Base-by-base conservation (phyloP, 768 basidiomycete genomes). In the Suillus bovinus region DNA sequence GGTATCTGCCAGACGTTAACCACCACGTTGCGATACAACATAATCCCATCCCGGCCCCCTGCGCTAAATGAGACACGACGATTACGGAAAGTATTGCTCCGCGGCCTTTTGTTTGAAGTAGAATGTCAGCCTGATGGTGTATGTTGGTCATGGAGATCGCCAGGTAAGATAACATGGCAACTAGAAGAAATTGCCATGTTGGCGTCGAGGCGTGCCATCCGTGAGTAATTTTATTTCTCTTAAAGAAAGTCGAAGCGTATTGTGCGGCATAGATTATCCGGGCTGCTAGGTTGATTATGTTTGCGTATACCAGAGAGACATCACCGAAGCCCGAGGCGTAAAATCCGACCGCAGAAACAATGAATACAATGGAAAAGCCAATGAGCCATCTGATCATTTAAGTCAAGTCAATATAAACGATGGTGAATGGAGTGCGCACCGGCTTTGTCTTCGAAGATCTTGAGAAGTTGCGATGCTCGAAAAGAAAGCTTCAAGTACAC, bases 401-500 rank as follows among this genome's bases (percentile, higher is more conserved):
- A 50, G 53, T 33, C 13, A 58, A 67, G 13, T 66, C 65, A 60
- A 29, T 27, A 27, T 41, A 14, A 49, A 34, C 13, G 13, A 22
- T 31, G 20, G 24, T 52, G 6, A 41, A 64, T 29, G 33, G 6
- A n/a, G 38, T 54, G 17, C 2, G 29, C 60, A 84, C 81, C 85
- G 79, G 68, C 87, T 90, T 73, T 96, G 94, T 8, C 70, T 72
- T 52, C 79, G 84, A 11, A 99, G 75, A 72, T 95, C 89, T 1
- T 74, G 67, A 0, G 89, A 80, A 2, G 81, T 80, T 1, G 94
- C 91, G 2, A 88, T 87, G 60, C 92, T 89, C 3, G 91, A 86
- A 67, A 96, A 81, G 74, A 97, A 96, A 0, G 96, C 93, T 71
- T 99, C 97, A 20, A 96, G 77, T 0, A 92, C 84, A 2, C 97